Evolutionary conservation across 2,329 filamentous ascomycete genomes (phyloP), one percentile per base, ranked within the genome.

Genomic region (Alternaria incomplexa): DNA sequence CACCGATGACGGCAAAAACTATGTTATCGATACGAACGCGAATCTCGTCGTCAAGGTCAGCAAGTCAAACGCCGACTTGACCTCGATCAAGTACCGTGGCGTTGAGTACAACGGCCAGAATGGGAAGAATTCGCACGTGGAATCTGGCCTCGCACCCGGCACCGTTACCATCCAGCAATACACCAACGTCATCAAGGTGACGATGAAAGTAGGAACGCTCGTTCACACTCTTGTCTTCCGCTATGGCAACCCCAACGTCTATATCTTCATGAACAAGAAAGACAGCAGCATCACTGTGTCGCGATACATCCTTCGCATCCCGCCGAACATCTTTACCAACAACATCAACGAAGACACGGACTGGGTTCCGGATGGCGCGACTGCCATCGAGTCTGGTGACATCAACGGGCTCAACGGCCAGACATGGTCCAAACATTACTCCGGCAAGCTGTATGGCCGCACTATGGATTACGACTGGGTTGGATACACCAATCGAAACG

Each of bases 201-300:
- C 85, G 12, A 88, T 87, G 70, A 82, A 81, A 20, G 85, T 86
- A 2, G 81, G 78, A 51, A 87, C 83, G 15, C 76, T 89, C 56
- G 89, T 85, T 1, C 88, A 90, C 32, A 89, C 89, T 74, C 83
- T 87, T 62, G 84, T 89, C 22, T 85, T 88, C 26, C 83, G 84
- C 61, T 83, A 85, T 59, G 87, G 87, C 26, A 85, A 88, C 63
- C 83, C 85, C 59, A 85, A 83, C 45, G 84, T 90, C 12, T 82
- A 83, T 60, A 80, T 83, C 30, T 81, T 82, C 64, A 82, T 81
- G 64, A 82, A 82, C 66, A 83, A 81, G 67, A 75, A 72, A 5
- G 80, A 81, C 32, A 68, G 72, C 26, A 80, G 77, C 26, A 73
- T 81, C 28, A 79, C 78, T 3, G 80, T 80, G 1, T 80, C 79